phyloP scores from a whole-genome alignment of 2,329 filamentous ascomycete genomes.

The Zymoseptoria passerinii region DNA sequence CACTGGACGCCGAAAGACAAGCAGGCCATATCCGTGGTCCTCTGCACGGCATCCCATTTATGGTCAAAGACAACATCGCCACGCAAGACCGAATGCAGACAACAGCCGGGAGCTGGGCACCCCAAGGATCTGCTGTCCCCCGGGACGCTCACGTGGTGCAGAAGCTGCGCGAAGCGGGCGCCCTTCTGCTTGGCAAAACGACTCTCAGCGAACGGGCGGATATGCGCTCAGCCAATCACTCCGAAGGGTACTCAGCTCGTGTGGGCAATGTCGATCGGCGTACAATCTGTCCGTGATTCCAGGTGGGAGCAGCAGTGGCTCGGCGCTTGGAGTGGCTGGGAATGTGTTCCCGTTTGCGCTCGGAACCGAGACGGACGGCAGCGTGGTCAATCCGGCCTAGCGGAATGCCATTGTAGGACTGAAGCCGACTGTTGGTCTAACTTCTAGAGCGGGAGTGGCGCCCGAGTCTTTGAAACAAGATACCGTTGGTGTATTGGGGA shows the following conservation, averaged over 20 bases:
- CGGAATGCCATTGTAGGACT: constrained; percentile 62
- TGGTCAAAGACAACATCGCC: constrained; percentile 66
- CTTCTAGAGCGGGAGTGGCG: constrained; percentile 50
- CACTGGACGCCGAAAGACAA: constrained; percentile 53
- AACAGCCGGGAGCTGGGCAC: constrained; percentile 60
- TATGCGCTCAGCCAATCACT: constrained; percentile 60
- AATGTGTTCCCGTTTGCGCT: constrained; percentile 57
- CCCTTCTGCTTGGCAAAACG: constrained; percentile 62
- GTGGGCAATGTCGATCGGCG: constrained; percentile 55
- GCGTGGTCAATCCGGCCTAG: constrained; percentile 62
- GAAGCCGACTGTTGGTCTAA: constrained; percentile 68
- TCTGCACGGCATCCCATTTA: constrained; percentile 67
- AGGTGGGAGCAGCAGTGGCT: constrained; percentile 61
- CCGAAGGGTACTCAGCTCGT: constrained; percentile 57
- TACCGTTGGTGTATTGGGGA: constrained; percentile 58
- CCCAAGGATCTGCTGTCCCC: constrained; percentile 58
- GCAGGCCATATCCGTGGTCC: constrained; percentile 52
- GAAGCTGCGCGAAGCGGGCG: constrained; percentile 55
- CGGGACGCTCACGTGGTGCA: constrained; percentile 59
- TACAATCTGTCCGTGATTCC: constrained; percentile 64
- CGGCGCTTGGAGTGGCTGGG: constrained; percentile 54
- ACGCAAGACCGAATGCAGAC: constrained; percentile 64
- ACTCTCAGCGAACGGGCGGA: constrained; percentile 67
- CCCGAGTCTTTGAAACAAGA: constrained; percentile 62
- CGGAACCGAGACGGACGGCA: constrained; percentile 65